Conservation (phyloP, 2,329 filamentous ascomycete species). For the Ophiosphaerella herpotricha region DNA sequence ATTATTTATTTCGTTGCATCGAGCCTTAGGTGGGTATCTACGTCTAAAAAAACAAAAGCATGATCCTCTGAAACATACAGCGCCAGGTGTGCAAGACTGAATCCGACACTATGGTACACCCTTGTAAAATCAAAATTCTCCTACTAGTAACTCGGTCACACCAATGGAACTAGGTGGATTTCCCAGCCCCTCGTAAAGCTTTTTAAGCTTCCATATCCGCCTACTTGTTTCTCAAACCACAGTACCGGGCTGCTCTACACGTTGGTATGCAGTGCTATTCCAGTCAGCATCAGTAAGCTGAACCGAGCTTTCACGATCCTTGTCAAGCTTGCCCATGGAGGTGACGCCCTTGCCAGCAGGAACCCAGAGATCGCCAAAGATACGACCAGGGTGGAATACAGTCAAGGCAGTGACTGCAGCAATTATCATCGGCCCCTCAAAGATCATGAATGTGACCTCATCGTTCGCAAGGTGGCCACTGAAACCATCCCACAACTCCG, state of each 20-base stretch:
- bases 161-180: too few relatives aligned
- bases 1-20: too few relatives aligned
- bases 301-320: constrained; percentile 10
- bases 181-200: too few relatives aligned
- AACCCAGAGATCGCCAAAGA: constrained; percentile 31
- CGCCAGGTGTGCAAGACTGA: too few relatives aligned
- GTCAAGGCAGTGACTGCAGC: constrained; percentile 53
- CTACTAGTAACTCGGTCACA: too few relatives aligned
- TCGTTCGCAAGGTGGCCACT: constrained; percentile 51
- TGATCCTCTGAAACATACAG: too few relatives aligned
- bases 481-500: constrained; percentile 54
- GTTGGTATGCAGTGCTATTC: constrained; percentile 19
- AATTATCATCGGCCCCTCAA: constrained; percentile 57
- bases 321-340: constrained; percentile 10
- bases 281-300: constrained; percentile 13
- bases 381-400: constrained; percentile 49
- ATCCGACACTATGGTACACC: too few relatives aligned
- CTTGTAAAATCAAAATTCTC: too few relatives aligned
- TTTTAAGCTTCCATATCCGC: too few relatives aligned
- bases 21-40: too few relatives aligned
- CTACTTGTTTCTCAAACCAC: neutral
- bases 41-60: too few relatives aligned
- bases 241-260: constrained; percentile 7
- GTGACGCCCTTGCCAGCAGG: constrained; percentile 30
- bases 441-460: constrained; percentile 54